Evolutionary conservation across 305 asterid genomes (phyloP), one percentile per base, ranked within the genome.

Genomic region (Fraxinus xanthoxyloides): DNA sequence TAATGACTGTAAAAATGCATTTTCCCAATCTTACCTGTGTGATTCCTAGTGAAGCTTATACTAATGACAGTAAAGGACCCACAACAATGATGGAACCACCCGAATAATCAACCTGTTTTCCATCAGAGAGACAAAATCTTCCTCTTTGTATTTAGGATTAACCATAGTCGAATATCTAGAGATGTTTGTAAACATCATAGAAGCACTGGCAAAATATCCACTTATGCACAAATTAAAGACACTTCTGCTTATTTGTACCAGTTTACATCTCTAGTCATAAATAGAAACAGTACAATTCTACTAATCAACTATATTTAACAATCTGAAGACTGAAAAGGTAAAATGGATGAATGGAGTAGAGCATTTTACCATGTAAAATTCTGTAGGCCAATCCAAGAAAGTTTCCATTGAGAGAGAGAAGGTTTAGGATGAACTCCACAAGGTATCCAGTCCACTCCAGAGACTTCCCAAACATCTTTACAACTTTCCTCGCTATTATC

Each of bases 351-450:
- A 59, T 59, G 7, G 21, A n/a, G 9, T 15, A 28, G 2, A 77
- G 46, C 61, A 46, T 48, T 59, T 81, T 89, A 95, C 99, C 99
- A 35, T 77, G 88, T 61, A 95, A 77, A 80, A 94, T 9, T 78
- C 78, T 88, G 84, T 7, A 26, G 24, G 91, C 23, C 35, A 95
- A 81, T 69, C 95, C 92, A 72, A 90, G 74, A 77, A 94, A 76
- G 81, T 90, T 82, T 59, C 92, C 96, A 85, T 94, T 95, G 84
- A 89, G 95, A 56, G 95, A 90, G 72, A 95, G 61, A 46, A 94
- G 93, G 85, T 95, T 95, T 0, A 95, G 95, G 48, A 94, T 7
- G 77, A 92, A 93, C 89, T 95, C 99, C 76, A 93, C 43, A 10
- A 90, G 40, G 80, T 80, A 92, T 32, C 98, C 99, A 81, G 31